Percentiles rank a stretch among this genome's conserved stretches.
Conservation (phyloP, 2,329 filamentous ascomycete species). For the Aspergillus spinulosporus region DNA sequence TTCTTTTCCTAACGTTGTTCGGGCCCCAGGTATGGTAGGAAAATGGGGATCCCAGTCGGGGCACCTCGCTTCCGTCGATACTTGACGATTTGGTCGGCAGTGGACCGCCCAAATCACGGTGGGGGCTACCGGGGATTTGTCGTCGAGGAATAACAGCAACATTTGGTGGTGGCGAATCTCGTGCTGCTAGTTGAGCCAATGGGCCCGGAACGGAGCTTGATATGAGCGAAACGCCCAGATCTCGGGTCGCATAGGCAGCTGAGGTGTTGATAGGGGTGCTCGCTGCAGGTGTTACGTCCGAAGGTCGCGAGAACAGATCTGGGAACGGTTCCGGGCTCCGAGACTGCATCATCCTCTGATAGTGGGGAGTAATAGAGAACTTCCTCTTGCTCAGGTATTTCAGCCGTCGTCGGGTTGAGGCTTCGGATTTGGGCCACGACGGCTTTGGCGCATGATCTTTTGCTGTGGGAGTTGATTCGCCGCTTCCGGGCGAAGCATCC, state of each 20-base stretch:
- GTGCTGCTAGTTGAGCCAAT: conserved; percentile 36
- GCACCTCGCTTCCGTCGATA: conserved; percentile 30
- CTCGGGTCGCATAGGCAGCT: conserved; percentile 44
- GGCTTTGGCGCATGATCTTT: conserved; percentile 33
- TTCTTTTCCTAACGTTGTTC: conserved; percentile 35
- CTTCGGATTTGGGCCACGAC: conserved; percentile 59
- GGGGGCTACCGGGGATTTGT: conserved; percentile 24
- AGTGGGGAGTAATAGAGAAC: conserved; percentile 63
- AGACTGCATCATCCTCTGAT: conserved; percentile 61
- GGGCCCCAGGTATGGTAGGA: conserved; percentile 53
- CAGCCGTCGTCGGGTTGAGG: conserved; percentile 59
- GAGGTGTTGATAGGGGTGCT: conserved; percentile 27
- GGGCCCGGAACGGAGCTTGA: conserved; percentile 42
- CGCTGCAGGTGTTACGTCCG: conserved; percentile 28
- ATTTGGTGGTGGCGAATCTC: conserved; percentile 26
- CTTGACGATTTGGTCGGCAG: conserved; percentile 20
- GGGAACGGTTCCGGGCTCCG: conserved; percentile 61
- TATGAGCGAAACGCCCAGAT: conserved; percentile 47
- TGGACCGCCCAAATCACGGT: conserved; percentile 10
- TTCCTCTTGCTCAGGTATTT: conserved; percentile 62
- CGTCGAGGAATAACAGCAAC: conserved; percentile 41
- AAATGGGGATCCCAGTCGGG: conserved; percentile 52
- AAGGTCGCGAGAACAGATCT: conserved; percentile 38
- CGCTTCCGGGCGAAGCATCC: conserved; percentile 45
- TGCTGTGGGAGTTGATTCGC: conserved; percentile 51